phyloP scores from a whole-genome alignment of 169 alveolate species.

The Theileria parva region DNA sequence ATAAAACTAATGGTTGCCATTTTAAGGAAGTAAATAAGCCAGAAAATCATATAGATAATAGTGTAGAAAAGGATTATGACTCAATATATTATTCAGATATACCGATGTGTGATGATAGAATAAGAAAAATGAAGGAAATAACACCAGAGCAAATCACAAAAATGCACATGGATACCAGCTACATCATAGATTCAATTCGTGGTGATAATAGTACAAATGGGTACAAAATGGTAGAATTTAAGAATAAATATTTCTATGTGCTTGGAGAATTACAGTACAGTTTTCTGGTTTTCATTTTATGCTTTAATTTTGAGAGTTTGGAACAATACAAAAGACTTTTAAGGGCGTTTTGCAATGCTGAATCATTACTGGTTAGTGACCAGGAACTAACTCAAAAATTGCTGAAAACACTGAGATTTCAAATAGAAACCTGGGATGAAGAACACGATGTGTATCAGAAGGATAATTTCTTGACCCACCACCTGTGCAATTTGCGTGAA shows the following conservation, averaged over 20 bases:
- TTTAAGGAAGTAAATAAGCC: not conserved
- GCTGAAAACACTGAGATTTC: slow-evolving; percentile 27
- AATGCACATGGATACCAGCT: slow-evolving; percentile 56
- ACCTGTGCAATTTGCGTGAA: slow-evolving; percentile 33
- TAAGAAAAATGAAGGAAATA: not conserved
- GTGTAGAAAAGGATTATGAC: not conserved
- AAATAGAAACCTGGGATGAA: slow-evolving; percentile 49
- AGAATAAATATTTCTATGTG: slow-evolving; percentile 17
- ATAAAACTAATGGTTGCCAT: not conserved
- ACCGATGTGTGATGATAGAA: slow-evolving; percentile 15
- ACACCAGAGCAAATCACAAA: slow-evolving; percentile 30
- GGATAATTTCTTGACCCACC: slow-evolving; percentile 50
- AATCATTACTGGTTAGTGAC: slow-evolving; percentile 19
- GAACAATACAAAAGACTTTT: slow-evolving; percentile 50
- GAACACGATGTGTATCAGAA: slow-evolving; percentile 52
- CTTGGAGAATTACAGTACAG: slow-evolving; percentile 57
- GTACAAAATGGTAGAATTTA: not conserved
- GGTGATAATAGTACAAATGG: not conserved
- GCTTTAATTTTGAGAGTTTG: slow-evolving; percentile 43
- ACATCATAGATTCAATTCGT: slow-evolving; percentile 36
- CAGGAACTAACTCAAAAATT: not conserved
- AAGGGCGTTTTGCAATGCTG: slow-evolving; percentile 53
- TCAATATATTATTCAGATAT: slow-evolving; percentile 58
- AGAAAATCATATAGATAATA: not conserved
- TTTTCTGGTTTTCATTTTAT: slow-evolving; percentile 46